Base-by-base conservation (phyloP, 768 basidiomycete genomes). In the Piloderma croceum region DNA sequence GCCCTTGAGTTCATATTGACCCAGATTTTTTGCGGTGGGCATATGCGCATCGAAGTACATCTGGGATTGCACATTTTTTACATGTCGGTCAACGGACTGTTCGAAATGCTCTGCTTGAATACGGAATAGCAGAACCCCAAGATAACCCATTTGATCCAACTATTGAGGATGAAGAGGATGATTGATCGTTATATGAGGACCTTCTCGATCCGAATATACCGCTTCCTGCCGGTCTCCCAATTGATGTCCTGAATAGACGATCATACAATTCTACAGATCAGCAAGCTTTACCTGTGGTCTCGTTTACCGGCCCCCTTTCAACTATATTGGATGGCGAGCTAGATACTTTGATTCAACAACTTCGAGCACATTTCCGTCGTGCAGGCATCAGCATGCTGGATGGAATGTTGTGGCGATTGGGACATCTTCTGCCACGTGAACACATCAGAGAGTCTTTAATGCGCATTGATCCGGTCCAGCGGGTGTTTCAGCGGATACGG, bases 381-480 rank as follows among this genome's bases (percentile, higher is more conserved):
- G 54, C 53, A 46, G 57, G 55, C 10, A 25, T 42, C 17, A 22
- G 47, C 12, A 57, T 61, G 55, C 47, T 60, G 0, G 44, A 45
- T 27, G 62, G 57, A 2, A 37, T 43, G 19, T 44, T 63, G 4
- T 24, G 42, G 10, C 32, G 33, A 24, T 22, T 45, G 2, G 62
- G 61, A 1, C 31, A 58, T 23, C 34, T 39, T 11, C 43, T 62
- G 21, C 55, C 56, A 1, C 31, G 47, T 0, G 38, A 43, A 13
- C 43, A 53, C 0, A 52, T 64, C 7, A 24, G 38, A 7, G 50
- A 39, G n/a, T 56, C 59, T 2, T 53, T 53, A 24, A 31, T 22
- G 2, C 23, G 53, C 5, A 54, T 61, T 13, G 42, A 53, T 33
- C 54, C 53, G n/a, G 46, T 50, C 5, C 43, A 47, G 1, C 36